These are phyloP conservation scores for Cercospora zeae-maydis DNA, from an alignment of 2,329 filamentous ascomycete species.

Conservation along the genomic window DNA sequence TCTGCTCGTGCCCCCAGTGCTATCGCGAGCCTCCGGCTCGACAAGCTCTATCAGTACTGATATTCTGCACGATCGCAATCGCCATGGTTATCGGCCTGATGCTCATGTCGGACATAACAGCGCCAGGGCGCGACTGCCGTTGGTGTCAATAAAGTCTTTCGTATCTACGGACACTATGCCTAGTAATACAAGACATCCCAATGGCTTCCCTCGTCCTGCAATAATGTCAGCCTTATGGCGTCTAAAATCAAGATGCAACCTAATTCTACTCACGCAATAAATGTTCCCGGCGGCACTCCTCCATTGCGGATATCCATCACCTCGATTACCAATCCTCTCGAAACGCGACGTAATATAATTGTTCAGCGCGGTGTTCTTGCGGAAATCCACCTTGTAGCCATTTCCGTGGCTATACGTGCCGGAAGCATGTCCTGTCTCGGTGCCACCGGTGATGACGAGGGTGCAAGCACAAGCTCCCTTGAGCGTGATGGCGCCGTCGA, in stretches of 20 bases:
- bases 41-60: neutral
- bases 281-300: conserved; percentile 7
- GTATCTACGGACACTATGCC: neutral
- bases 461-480: conserved; percentile 7
- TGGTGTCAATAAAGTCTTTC: neutral
- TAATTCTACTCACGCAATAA: conserved; percentile 2
- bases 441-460: conserved; percentile 8
- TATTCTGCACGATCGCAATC: neutral
- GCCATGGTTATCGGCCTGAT: neutral
- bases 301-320: conserved; percentile 14
- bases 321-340: conserved; percentile 6
- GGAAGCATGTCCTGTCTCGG: conserved; percentile 11
- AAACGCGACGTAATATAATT: conserved; percentile 9
- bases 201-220: conserved; percentile 8
- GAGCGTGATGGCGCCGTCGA: conserved; percentile 13
- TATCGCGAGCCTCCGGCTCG: neutral
- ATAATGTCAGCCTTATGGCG: neutral
- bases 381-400: conserved; percentile 15
- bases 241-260: neutral
- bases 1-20: neutral
- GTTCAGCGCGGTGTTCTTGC: conserved; percentile 12
- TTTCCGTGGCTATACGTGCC: conserved; percentile 12
- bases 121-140: neutral
- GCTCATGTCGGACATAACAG: neutral
- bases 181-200: conserved; percentile 15